These are phyloP conservation scores for Daldinia sp. DNA, from an alignment of 2,329 filamentous ascomycete genomes.

Conservation along the genomic window DNA sequence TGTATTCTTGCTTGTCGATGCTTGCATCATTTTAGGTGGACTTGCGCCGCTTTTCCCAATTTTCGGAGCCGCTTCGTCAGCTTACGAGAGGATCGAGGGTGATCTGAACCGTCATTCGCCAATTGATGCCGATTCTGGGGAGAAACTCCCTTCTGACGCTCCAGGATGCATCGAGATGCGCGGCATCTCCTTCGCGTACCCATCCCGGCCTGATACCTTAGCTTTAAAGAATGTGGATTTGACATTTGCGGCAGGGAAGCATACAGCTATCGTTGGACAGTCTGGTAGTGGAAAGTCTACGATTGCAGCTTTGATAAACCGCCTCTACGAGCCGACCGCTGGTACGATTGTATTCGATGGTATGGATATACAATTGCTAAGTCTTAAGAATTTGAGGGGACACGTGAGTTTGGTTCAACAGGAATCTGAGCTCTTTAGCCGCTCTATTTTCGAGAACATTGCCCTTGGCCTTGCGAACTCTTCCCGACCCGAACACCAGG, in stretches of 20 bases:
- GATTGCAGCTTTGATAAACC: slow-evolving; percentile 56
- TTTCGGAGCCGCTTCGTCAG: slow-evolving; percentile 64
- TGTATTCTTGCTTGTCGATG: slow-evolving; percentile 62
- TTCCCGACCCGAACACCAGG: slow-evolving; percentile 49
- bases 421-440: slow-evolving; percentile 54
- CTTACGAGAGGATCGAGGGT: slow-evolving; percentile 65
- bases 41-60: slow-evolving; percentile 70
- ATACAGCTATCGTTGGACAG: slow-evolving; percentile 54
- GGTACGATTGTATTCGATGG: slow-evolving; percentile 58
- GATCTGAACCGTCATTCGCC: slow-evolving; percentile 62
- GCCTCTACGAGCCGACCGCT: slow-evolving; percentile 62
- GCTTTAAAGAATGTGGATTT: slow-evolving; percentile 41
- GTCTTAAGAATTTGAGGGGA: slow-evolving; percentile 53
- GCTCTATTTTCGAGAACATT: slow-evolving; percentile 59
- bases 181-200: slow-evolving; percentile 56
- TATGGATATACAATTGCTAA: slow-evolving; percentile 53
- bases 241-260: slow-evolving; percentile 43
- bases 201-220: slow-evolving; percentile 51
- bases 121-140: slow-evolving; percentile 46
- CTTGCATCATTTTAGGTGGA: slow-evolving; percentile 68
- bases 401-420: slow-evolving; percentile 57
- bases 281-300: slow-evolving; percentile 48
- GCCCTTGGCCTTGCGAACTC: slow-evolving; percentile 59
- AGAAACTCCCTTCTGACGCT: slow-evolving; percentile 14
- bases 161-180: slow-evolving; percentile 32